phyloP scores from a whole-genome alignment of 2,329 filamentous ascomycete species.

The Xylariaceae sp. region DNA sequence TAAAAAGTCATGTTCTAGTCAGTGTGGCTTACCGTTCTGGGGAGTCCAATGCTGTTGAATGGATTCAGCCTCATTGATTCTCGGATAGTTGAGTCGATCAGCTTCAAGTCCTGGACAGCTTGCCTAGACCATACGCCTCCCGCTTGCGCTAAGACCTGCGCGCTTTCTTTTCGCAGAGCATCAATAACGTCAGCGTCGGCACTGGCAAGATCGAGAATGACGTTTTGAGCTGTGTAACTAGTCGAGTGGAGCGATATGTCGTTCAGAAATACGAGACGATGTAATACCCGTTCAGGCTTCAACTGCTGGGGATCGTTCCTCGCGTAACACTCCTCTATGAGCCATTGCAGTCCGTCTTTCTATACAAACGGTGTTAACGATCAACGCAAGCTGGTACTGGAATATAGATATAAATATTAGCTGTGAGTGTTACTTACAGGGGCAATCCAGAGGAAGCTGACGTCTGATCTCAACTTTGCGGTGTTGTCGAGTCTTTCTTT shows the following conservation, averaged over 20 bases:
- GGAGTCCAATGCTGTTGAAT: slow-evolving; percentile 4
- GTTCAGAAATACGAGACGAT: slow-evolving; percentile 8
- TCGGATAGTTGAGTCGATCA: slow-evolving; percentile 8
- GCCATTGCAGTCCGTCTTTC: slow-evolving; percentile 11
- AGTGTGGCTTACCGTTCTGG: slow-evolving; percentile 7
- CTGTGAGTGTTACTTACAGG: too few species aligned
- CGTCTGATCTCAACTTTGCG: not conserved
- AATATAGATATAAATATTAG: too few species aligned
- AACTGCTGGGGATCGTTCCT: slow-evolving; percentile 2
- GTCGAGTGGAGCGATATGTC: slow-evolving; percentile 11
- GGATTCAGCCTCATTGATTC: slow-evolving; percentile 11
- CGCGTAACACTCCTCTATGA: slow-evolving; percentile 12
- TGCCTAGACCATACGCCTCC: slow-evolving; percentile 4
- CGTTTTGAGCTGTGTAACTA: slow-evolving; percentile 3
- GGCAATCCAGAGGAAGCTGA: not conserved
- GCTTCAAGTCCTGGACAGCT: slow-evolving; percentile 3
- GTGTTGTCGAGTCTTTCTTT: slow-evolving; percentile 1
- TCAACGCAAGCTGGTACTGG: too few species aligned
- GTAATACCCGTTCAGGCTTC: not conserved
- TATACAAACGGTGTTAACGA: too few species aligned
- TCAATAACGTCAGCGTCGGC: not conserved
- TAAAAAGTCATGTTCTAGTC: too few species aligned
- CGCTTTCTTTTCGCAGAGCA: not conserved
- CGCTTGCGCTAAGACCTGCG: not conserved
- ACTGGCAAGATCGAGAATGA: slow-evolving; percentile 6